Conservation (phyloP, 2,329 filamentous ascomycete species). For the Pyrenochaeta sp. region DNA sequence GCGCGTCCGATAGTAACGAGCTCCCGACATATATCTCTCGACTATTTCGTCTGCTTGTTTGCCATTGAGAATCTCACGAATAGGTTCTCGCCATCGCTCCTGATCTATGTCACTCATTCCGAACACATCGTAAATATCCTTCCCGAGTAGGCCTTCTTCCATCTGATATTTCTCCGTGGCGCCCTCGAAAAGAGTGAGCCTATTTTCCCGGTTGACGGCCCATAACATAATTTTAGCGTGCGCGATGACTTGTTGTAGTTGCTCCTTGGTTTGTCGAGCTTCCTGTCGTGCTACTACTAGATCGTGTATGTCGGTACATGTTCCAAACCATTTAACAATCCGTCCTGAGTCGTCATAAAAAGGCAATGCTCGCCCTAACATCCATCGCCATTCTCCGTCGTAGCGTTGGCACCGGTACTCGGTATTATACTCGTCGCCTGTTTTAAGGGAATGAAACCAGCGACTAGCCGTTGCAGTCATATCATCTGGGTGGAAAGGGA, state of each 20-base stretch:
- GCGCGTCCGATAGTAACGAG: conserved; percentile 75
- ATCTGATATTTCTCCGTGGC: conserved; percentile 56
- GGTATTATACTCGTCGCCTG: conserved; percentile 70
- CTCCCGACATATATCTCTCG: conserved; percentile 67
- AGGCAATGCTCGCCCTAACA: conserved; percentile 76
- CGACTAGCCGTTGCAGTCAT: conserved; percentile 61
- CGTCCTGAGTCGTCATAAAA: conserved; percentile 71
- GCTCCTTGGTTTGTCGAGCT: conserved; percentile 72
- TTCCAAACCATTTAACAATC: conserved; percentile 83
- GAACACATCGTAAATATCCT: conserved; percentile 72
- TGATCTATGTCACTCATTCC: conserved; percentile 36
- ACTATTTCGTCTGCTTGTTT: conserved; percentile 67
- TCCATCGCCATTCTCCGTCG: conserved; percentile 79
- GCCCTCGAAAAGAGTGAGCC: conserved; percentile 75
- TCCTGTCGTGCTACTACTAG: conserved; percentile 72
- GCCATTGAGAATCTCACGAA: conserved; percentile 72
- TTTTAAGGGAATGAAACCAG: conserved; percentile 71
- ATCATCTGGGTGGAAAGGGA: conserved; percentile 76
- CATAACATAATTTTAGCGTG: conserved; percentile 81
- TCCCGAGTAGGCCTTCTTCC: conserved; percentile 58
- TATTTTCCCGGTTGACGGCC: conserved; percentile 69
- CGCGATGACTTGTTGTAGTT: conserved; percentile 75
- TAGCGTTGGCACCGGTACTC: conserved; percentile 75
- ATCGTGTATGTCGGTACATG: conserved; percentile 81
- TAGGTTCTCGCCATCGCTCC: conserved; percentile 61